These are phyloP conservation scores for Lichtheimia ramosa DNA, from an alignment of 371 early-diverging fungal species.

Conservation along the genomic window DNA sequence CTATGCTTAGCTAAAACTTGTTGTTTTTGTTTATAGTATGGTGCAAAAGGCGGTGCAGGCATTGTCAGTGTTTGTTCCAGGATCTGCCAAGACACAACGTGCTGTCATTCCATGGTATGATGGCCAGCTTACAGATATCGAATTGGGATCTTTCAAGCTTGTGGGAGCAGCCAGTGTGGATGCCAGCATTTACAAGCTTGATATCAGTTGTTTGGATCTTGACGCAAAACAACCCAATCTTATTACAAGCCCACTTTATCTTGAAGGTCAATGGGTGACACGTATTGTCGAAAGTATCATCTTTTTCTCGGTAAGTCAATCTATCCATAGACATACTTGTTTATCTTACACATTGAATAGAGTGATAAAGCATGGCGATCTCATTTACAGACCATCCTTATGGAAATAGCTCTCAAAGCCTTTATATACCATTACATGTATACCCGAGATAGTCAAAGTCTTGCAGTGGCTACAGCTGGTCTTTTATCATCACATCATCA, in stretches of 20 bases:
- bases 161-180: constrained; percentile 36
- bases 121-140: constrained; percentile 20
- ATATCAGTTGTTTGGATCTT: constrained; percentile 38
- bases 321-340: not conserved
- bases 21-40: constrained; percentile 16
- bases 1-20: no score
- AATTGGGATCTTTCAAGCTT: constrained; percentile 29
- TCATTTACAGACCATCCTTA: constrained; percentile 39
- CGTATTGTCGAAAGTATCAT: constrained; percentile 28
- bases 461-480: not conserved
- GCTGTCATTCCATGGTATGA: constrained; percentile 35
- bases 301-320: constrained; percentile 31
- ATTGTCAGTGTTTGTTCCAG: constrained; percentile 41
- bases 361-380: constrained; percentile 34
- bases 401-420: constrained; percentile 40
- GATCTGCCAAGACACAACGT: constrained; percentile 23
- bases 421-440: constrained; percentile 41
- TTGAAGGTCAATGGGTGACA: constrained; percentile 48
- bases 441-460: constrained; percentile 7
- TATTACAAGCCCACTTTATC: constrained; percentile 41
- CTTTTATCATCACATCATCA: no score
- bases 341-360: not conserved
- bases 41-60: constrained; percentile 33
- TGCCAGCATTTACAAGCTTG: constrained; percentile 32
- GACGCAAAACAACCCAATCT: constrained; percentile 24